Base-by-base conservation (phyloP, 2,329 filamentous ascomycete genomes). In the Orbilia blumenaviensis region DNA sequence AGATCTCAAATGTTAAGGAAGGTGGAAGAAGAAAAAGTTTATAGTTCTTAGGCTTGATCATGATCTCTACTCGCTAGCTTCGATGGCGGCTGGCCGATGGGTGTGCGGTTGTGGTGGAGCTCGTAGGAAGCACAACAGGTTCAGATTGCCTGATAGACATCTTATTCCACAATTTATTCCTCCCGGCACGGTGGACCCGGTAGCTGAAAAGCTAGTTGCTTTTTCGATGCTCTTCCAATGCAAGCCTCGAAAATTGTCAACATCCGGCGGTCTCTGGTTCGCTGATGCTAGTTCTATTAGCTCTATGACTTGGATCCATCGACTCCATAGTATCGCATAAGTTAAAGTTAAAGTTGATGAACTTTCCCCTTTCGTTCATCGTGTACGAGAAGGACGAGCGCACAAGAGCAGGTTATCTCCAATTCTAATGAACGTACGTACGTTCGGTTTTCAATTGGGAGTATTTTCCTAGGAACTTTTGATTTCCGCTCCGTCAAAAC, bases 211-310 rank as follows among this genome's bases (percentile, higher is more conserved):
- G 23, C 1, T 38, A 10, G 41, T 72, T 72, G 60, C 67, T 66
- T 72, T 72, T 60, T 64, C 32, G 38, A 60, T 58, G 16, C n/a
- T 23, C 25, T 34, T 38, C 66, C 27, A 42, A 56, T 72, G 67
- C 67, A 72, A 72, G 67, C 60, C 66, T 71, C 36, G 36, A 42
- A 58, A 44, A 42, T 58, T 42, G 58, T 72, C 58, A 66, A 58
- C 67, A 64, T 72, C 60, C 67, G 67, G 67, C 38, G 29, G 60
- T 34, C 60, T 72, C 67, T 72, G 67, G 67, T 72, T 72, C 67
- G 67, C 67, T 72, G 67, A 56, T 64, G 48, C 50, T 50, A 60
- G 32, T 66, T 29, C 60, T 25, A 60, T 44, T 72, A 64, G 67
- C 60, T 64, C 60, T 60, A 72, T 72, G 60, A 60, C 67, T 71